Conservation (phyloP, 176 grass and related monocot species). For the Avena sativa region DNA sequence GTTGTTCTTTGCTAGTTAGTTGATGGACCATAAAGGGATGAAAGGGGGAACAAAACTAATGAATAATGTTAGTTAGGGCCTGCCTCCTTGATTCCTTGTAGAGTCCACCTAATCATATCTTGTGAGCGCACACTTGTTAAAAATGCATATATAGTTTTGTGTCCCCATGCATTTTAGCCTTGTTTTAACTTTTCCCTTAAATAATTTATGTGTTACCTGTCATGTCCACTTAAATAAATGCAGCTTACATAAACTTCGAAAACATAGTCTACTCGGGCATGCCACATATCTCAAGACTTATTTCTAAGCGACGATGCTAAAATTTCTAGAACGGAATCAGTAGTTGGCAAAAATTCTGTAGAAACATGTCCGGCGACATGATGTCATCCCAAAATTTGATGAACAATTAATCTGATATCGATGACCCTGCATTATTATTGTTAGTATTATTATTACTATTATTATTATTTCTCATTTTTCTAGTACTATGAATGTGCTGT, state of each 20-base stretch:
- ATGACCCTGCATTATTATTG: neutral
- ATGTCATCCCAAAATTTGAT: neutral
- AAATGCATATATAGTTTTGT: neutral
- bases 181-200: neutral
- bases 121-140: slow-evolving; percentile 26
- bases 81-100: slow-evolving; percentile 44
- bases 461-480: neutral
- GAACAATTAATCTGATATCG: neutral
- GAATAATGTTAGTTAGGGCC: slow-evolving; percentile 23
- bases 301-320: neutral
- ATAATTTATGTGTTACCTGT: slow-evolving; percentile 3
- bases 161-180: neutral
- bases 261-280: neutral
- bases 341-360: neutral
- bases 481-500: slow-evolving; percentile 25
- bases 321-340: neutral
- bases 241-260: neutral
- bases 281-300: neutral
- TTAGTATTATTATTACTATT: neutral
- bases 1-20: neutral
- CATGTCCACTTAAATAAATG: neutral
- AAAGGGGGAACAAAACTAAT: slow-evolving; percentile 31
- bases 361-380: neutral
- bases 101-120: slow-evolving; percentile 44
- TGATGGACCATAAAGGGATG: neutral